Evolutionary conservation across 2,329 filamentous ascomycete species (phyloP), one percentile per base, ranked within the genome.

Genomic region (Fusarium pininemorale): DNA sequence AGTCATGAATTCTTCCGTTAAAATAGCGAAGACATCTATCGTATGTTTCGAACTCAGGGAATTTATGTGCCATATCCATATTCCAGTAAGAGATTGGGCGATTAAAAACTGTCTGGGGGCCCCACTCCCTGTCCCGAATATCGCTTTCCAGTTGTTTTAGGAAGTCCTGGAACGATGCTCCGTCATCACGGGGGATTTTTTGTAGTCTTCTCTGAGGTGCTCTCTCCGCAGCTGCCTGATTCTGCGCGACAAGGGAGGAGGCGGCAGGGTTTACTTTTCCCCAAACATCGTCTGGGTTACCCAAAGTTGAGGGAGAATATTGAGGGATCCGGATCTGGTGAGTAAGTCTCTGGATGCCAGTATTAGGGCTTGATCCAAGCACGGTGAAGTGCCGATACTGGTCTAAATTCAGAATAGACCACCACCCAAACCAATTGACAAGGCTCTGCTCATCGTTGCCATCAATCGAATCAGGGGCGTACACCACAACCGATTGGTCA

Each of bases 341-440:
- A 44, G 71, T 76, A 70, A 81, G 61, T 38, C 78, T 77, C 20
- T 24, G 54, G 22, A 57, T 24, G 18, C 69, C 69, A 14, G 73
- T 22, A 38, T 59, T 16, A 72, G 56, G 30, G 26, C 75, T 75
- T 2, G 88, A 88, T 7, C 89, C 90, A 9, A 91, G 62, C 6
- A 92, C 86, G 24, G 83, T 81, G 72, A 91, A 91, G 42, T 84
- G 86, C 38, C 89, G 85, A 74, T 86, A 89, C 45, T 81, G 80
- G 64, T 90, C 85, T 41, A 89, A 76, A 37, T 86, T 85, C 63
- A 79, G 68, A 38, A 84, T 81, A 2, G 88, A 83, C 90, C 90
- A 92, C 79, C 84, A 88, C 3, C 87, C 89, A 77, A 91, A 92
- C 87, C 88, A 91, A 70, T 90, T 89, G 15, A 91, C 85, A 35